Percentiles rank a stretch among this genome's conserved stretches.
These are phyloP conservation scores for Fraxinus albicans DNA, from an alignment of 305 asterid species.

Conservation along the genomic window DNA sequence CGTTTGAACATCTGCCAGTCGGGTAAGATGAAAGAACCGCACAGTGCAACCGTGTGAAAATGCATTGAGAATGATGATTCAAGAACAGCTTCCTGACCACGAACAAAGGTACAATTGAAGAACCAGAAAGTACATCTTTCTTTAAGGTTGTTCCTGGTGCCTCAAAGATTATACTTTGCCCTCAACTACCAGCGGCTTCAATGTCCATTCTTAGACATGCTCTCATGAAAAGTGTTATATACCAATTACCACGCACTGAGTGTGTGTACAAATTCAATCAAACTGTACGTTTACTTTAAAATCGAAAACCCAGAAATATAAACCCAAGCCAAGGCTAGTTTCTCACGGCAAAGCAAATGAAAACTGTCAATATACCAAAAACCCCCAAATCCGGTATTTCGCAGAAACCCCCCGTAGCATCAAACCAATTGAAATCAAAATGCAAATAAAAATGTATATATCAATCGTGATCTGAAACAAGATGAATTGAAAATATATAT, in stretches of 20 bases:
- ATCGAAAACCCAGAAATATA: slow-evolving; percentile 21
- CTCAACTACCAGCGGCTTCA: background rate
- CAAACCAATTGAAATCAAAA: slow-evolving; percentile 18
- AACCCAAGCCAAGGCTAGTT: slow-evolving; percentile 8
- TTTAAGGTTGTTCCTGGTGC: background rate
- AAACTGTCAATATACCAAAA: slow-evolving; percentile 10
- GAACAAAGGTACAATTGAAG: slow-evolving; percentile 9
- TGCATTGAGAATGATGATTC: background rate
- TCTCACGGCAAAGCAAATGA: slow-evolving; percentile 7
- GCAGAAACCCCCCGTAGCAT: background rate
- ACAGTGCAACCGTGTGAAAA: background rate
- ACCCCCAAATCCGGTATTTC: slow-evolving; percentile 19
- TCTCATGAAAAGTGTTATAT: background rate
- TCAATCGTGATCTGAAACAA: slow-evolving; percentile 23
- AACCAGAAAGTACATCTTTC: background rate
- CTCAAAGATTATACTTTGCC: background rate
- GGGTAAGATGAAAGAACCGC: slow-evolving; percentile 10
- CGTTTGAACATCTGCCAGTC: slow-evolving; percentile 6
- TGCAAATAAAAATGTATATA: slow-evolving; percentile 6
- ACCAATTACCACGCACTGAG: background rate
- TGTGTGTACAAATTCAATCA: background rate
- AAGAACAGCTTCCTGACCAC: slow-evolving; percentile 16
- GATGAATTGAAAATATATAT: background rate
- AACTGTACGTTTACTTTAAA: background rate
- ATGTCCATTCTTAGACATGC: background rate